Conservation (phyloP, 768 basidiomycete species). For the Calvatia gigantea region DNA sequence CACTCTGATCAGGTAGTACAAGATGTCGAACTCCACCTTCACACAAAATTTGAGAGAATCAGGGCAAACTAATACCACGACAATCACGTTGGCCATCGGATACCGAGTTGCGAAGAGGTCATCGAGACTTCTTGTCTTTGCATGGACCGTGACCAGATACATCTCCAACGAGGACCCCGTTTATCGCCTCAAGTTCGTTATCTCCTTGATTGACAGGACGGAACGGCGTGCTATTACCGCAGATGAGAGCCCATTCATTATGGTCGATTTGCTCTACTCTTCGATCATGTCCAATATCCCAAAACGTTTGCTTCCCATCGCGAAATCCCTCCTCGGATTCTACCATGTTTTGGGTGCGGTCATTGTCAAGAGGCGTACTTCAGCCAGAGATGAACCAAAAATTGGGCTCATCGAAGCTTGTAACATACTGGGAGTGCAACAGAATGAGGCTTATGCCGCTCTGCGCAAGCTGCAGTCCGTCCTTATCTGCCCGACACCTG, state of each 20-base stretch:
- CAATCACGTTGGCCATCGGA: neutral
- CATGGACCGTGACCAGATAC: neutral
- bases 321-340: neutral
- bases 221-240: no score
- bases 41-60: neutral
- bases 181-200: neutral
- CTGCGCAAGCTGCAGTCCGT: neutral
- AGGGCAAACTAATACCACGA: neutral
- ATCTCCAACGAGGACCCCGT: neutral
- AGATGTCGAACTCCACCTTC: neutral
- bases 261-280: neutral
- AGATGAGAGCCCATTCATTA: neutral
- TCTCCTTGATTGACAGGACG: neutral
- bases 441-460: neutral
- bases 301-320: neutral
- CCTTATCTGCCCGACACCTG: neutral
- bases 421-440: neutral
- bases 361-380: no score
- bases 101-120: neutral
- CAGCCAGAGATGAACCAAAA: no score
- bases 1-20: neutral
- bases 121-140: neutral
- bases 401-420: neutral
- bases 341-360: no score
- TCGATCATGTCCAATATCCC: neutral